phyloP scores from a whole-genome alignment of 2,329 filamentous ascomycete species.

The Ceratocystis ficicola region DNA sequence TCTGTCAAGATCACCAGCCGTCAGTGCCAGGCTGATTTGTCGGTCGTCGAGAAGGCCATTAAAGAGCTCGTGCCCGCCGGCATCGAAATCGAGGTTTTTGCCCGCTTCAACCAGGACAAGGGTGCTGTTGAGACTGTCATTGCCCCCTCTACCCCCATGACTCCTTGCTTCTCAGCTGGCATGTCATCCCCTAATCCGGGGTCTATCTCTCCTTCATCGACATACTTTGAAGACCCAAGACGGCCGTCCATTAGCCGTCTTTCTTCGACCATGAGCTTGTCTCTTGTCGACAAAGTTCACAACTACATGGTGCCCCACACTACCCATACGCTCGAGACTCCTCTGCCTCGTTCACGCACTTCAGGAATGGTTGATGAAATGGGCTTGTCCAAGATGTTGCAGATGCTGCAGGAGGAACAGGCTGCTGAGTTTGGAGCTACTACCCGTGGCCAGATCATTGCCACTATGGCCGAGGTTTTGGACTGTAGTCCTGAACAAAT shows the following conservation, averaged over 20 bases:
- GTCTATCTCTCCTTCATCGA: neutral
- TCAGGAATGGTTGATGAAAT: slow-evolving; percentile 30
- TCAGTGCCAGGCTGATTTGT: slow-evolving; percentile 29
- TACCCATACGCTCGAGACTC: slow-evolving; percentile 29
- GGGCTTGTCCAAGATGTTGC: slow-evolving; percentile 29
- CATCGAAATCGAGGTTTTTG: slow-evolving; percentile 19
- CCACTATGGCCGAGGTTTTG: slow-evolving; percentile 37
- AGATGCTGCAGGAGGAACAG: slow-evolving; percentile 25
- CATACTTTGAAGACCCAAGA: slow-evolving; percentile 13
- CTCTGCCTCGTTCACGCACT: slow-evolving; percentile 28
- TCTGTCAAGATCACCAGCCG: slow-evolving; percentile 31
- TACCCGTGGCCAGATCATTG: slow-evolving; percentile 32
- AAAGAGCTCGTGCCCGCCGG: slow-evolving; percentile 14
- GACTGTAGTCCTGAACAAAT: slow-evolving; percentile 32
- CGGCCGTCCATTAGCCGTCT: slow-evolving; percentile 16
- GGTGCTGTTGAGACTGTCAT: slow-evolving; percentile 20
- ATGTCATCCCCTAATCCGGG: neutral
- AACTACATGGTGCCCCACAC: slow-evolving; percentile 33
- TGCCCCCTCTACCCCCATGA: slow-evolving; percentile 6
- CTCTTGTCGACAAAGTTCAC: slow-evolving; percentile 23
- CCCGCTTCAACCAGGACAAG: slow-evolving; percentile 19
- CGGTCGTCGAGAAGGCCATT: slow-evolving; percentile 26
- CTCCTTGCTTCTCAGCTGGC: slow-evolving; percentile 6
- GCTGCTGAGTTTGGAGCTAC: slow-evolving; percentile 25
- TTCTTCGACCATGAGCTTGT: slow-evolving; percentile 16